Conservation (phyloP, 352 stramenopile species). For the Pythium rhizo-oryzae region DNA sequence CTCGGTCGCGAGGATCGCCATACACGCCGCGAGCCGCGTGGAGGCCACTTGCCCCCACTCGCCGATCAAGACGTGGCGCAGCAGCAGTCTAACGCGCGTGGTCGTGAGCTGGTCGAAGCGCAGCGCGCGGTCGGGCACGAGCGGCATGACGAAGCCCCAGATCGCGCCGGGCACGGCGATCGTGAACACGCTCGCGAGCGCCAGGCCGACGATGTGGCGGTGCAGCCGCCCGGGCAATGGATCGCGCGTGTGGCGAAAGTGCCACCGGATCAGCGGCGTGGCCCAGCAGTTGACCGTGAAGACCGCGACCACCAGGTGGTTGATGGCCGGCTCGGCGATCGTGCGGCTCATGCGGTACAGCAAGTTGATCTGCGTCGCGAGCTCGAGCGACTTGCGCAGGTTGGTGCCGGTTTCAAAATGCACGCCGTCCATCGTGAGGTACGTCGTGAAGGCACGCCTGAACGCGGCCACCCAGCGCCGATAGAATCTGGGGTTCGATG, state of each 20-base stretch:
- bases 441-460: background rate
- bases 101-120: constrained; percentile 15
- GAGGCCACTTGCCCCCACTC: constrained; percentile 14
- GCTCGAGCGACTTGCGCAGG: constrained; percentile 20
- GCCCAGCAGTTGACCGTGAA: constrained; percentile 16
- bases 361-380: constrained; percentile 17
- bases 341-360: constrained; percentile 12
- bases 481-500: too few relatives aligned
- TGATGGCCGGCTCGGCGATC: constrained; percentile 8
- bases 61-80: constrained; percentile 2
- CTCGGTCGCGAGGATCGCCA: constrained; percentile 17
- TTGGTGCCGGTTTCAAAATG: constrained; percentile 19
- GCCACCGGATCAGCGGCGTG: constrained; percentile 16
- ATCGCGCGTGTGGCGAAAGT: constrained; percentile 2
- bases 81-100: constrained; percentile 2
- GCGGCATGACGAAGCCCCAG: constrained; percentile 4
- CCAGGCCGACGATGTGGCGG: constrained; percentile 9
- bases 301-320: constrained; percentile 9
- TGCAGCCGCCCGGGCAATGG: background rate
- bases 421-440: constrained; percentile 18
- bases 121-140: background rate
- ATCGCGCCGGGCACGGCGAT: constrained; percentile 12
- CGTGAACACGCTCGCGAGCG: constrained; percentile 12
- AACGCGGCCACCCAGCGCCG: background rate
- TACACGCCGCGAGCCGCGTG: constrained; percentile 7